Evolutionary conservation across 768 basidiomycete species (phyloP), one percentile per base, ranked within the genome.

Genomic region (Botryobasidium botryosum): DNA sequence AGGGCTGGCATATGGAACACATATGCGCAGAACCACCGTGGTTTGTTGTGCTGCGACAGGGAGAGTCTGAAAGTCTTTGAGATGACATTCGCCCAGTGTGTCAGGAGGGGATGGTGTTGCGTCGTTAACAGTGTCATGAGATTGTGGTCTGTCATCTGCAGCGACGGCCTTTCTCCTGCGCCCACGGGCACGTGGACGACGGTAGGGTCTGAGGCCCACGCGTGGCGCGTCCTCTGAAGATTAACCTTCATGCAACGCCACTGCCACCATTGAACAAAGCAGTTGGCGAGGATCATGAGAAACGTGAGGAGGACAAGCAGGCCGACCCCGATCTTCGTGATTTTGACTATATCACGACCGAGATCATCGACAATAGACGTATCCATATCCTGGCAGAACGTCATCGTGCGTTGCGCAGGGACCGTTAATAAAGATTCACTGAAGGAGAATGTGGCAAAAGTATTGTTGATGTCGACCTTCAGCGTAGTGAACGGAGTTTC

Each of bases 21-120:
- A 63, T 94, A 94, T 54, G 82, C 72, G 55, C 83, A 67, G 62
- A 92, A 86, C 86, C 88, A 99, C 47, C 77, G 75, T 15, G 84
- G 61, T 53, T 83, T 71, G 21, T 69, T 71, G 53, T 84, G 72
- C 48, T 79, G 69, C 29, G 68, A 61, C 5, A 77, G 70, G 6
- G 69, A 68, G 47, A 87, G 63, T 35, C 60, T 70, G 26, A 86
- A 55, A 39, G 61, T 57, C 4, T 61, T 46, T 5, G 74, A 65
- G 5, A 86, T 47, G 18, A 58, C 58, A 56, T 77, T 75, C 32
- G 71, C 67, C 46, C 83, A 66, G 44, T 70, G 73, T 5, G 75
- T 77, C 38, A 87, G 63, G 32, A 88, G 64, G 0, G 87, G 87
- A 53, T 90, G 83, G 33, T 71, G 61, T 8, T 71, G 68, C 33